Base-by-base conservation (phyloP, 1,284 basidiomycete genomes). In the Cronartium quercuum region DNA sequence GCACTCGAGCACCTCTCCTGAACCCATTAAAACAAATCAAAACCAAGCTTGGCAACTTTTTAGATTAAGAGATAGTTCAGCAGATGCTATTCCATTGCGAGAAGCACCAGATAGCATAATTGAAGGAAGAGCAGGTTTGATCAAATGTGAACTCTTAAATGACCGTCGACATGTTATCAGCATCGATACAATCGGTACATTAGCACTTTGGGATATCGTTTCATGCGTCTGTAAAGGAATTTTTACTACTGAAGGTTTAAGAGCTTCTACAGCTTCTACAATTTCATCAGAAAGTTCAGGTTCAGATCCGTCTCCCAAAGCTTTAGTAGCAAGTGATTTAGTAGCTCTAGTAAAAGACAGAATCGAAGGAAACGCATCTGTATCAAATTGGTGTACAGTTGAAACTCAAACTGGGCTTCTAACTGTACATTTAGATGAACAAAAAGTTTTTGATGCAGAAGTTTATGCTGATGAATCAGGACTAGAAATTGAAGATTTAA, bases 161-260 rank as follows among this genome's bases (percentile, higher is more conserved):
- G 93, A 98, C 80, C 86, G 94, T 47, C 86, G 94, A 76, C 94
- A 98, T 81, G 93, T 90, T 4, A 83, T 99, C 68, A 93, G 93
- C 0, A 89, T 97, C 51, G 91, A 98, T 81, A 94, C 92, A 0
- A 84, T 86, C 0, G 91, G 91, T 9, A 80, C 90, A 77, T 89
- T 98, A 3, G 90, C 90, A 0, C 87, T 94, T 2, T 98, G 96
- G 95, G 91, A 98, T 83, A 88, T 98, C 69, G 85, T 95, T 18
- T 85, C 88, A 0, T 89, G 90, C 1, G 77, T 84, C 1, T 98
- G 94, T 81, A 82, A 90, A 1, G 95, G 95, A 1, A 83, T 85
- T 62, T 94, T 88, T 81, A 78, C 82, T 6, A 84, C 84, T 10
- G 86, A 86, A 38, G 91, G 92, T 73, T 87, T 94, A 40, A 57